These are phyloP conservation scores for Fusarium sp. DNA, from an alignment of 2,329 filamentous ascomycete genomes.

Conservation along the genomic window DNA sequence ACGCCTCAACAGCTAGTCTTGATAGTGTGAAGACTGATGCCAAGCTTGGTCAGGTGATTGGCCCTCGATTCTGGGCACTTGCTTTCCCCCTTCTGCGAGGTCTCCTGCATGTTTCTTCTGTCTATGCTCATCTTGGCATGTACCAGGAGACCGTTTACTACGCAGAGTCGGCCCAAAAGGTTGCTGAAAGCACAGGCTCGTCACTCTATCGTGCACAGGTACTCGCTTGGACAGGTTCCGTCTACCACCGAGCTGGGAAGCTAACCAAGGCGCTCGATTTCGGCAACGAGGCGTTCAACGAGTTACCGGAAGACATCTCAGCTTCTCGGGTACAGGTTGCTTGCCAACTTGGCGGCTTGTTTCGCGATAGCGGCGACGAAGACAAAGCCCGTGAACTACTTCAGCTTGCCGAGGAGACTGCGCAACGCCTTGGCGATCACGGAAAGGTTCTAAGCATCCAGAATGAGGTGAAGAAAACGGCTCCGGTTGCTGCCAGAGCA, in stretches of 20 bases:
- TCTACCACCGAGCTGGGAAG: conserved; percentile 67
- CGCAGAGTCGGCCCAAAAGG: conserved; percentile 81
- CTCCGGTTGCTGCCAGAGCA: conserved; percentile 17
- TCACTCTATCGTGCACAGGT: conserved; percentile 65
- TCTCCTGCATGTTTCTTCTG: conserved; percentile 75
- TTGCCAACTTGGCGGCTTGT: conserved; percentile 66
- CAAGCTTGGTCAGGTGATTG: conserved; percentile 34
- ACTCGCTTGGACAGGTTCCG: conserved; percentile 62
- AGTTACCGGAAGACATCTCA: conserved; percentile 56
- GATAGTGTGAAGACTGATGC: conserved; percentile 40
- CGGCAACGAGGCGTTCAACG: conserved; percentile 62
- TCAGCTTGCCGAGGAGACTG: conserved; percentile 58
- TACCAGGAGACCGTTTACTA: conserved; percentile 91
- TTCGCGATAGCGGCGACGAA: conserved; percentile 57
- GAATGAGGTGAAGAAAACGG: conserved; percentile 22
- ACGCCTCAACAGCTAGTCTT: conserved; percentile 43
- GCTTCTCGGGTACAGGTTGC: conserved; percentile 54
- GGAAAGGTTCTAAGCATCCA: conserved; percentile 20
- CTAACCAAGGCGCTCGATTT: conserved; percentile 65
- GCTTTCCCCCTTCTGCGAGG: conserved; percentile 77
- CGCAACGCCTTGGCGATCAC: conserved; percentile 47
- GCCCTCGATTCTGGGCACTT: conserved; percentile 80
- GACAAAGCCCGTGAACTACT: conserved; percentile 56
- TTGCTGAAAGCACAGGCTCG: conserved; percentile 75
- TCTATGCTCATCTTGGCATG: conserved; percentile 86